Evolutionary conservation across 1,139 yeast genomes (phyloP), one percentile per base, ranked within the genome.

Genomic region (Kodamaea sp.): DNA sequence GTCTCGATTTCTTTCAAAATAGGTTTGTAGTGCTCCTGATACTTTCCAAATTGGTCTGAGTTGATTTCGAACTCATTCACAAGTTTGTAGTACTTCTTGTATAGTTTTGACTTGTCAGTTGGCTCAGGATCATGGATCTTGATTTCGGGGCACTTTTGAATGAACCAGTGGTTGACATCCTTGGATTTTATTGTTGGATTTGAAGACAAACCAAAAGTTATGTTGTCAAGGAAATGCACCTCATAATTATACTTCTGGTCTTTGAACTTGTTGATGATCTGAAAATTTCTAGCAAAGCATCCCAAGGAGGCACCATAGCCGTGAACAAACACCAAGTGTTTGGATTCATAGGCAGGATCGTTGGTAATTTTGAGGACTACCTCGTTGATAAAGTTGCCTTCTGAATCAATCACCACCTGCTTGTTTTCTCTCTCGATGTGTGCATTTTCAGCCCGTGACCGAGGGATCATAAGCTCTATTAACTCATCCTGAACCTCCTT

Each of bases 231-330:
- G 18, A 90, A 84, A 55, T 86, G 92, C 7, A 90, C 51, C 34
- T 73, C 61, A 50, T 64, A 63, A 50, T 73, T 54, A 56, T 66
- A 55, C 65, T 70, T 22, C 58, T 63, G 61, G 7, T 29, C 16
- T 58, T 47, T 40, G 62, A 70, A 56, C 16, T 57, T 45, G 41
- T 67, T 55, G 74, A 66, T 26, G 50, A 75, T 33, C 36, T 73
- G 78, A 43, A 88, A 78, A 51, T 87, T 90, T 37, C 89, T 69
- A 46, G 88, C 89, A 63, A 80, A 92, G 53, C 92, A 84, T 15
- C 94, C 92, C 11, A 84, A 70, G 0, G 95, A 83, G 0, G 97
- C 95, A 0, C 95, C 96, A 57, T 87, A 89, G 0, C 98, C 98
- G 55, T 92, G 98, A 11, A 92, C 52, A 49, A 92, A 68, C 4